Evolutionary conservation across 129 eudicot genomes (phyloP).

Genomic region (Lactuca saligna): DNA sequence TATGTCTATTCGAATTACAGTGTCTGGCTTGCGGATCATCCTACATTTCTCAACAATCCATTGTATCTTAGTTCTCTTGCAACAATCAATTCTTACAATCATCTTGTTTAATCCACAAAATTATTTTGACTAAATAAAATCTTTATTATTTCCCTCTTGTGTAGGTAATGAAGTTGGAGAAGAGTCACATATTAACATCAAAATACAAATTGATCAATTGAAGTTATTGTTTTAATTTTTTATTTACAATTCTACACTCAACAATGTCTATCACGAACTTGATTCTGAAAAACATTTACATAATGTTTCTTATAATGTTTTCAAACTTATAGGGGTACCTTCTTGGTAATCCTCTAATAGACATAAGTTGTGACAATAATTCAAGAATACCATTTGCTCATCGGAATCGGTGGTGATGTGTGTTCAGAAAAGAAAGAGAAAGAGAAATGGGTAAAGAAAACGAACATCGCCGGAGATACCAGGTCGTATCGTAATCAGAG

Average conservation of each 20-base stretch:
- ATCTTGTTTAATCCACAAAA: neutral
- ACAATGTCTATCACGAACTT: slow-evolving; percentile 1
- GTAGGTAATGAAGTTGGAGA: neutral
- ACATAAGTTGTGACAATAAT: neutral
- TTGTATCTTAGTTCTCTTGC: neutral
- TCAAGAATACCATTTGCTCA: neutral
- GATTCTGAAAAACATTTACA: neutral
- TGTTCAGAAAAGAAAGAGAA: too few relatives aligned
- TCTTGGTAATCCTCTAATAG: slow-evolving; percentile 25
- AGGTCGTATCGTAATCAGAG: too few relatives aligned
- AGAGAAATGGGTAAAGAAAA: too few relatives aligned
- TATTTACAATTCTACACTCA: neutral
- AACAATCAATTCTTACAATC: too few relatives aligned
- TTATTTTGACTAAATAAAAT: too few relatives aligned
- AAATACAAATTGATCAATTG: neutral
- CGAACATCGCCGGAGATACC: too few relatives aligned
- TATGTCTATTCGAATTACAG: neutral
- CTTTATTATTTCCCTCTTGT: neutral
- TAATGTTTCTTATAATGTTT: neutral
- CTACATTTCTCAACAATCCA: neutral
- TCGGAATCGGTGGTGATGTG: too few relatives aligned
- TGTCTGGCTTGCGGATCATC: slow-evolving; percentile 10
- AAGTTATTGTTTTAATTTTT: neutral
- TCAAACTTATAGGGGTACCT: slow-evolving; percentile 19
- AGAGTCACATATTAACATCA: neutral